phyloP scores from a whole-genome alignment of 495 filamentous ascomycete genomes.

The Lophium mytilinum region DNA sequence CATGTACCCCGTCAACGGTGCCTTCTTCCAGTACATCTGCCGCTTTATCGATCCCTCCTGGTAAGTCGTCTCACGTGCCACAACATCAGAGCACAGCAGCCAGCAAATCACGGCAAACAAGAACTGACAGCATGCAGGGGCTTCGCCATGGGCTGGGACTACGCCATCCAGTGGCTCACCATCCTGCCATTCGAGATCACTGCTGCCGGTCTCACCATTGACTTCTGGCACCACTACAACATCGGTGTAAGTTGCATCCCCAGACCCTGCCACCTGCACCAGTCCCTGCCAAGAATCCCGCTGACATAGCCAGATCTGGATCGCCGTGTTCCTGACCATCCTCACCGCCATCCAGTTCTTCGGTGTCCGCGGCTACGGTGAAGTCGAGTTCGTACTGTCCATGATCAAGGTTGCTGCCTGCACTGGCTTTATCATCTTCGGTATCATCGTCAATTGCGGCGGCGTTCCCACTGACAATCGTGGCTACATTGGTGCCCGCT shows the following conservation, averaged over 20 bases:
- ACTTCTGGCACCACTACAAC: slow-evolving; percentile 47
- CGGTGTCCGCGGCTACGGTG: slow-evolving; percentile 46
- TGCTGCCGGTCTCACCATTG: slow-evolving; percentile 50
- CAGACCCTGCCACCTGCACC: too few species aligned
- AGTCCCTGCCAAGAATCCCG: not conserved
- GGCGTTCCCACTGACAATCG: slow-evolving; percentile 31
- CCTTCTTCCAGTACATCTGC: slow-evolving; percentile 46
- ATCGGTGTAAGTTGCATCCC: slow-evolving; percentile 28
- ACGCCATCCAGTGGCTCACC: slow-evolving; percentile 40
- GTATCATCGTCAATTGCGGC: slow-evolving; percentile 29
- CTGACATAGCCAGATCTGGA: slow-evolving; percentile 31
- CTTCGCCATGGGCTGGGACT: slow-evolving; percentile 47
- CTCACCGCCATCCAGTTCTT: slow-evolving; percentile 40
- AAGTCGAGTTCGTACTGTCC: slow-evolving; percentile 44
- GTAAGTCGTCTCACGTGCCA: slow-evolving; percentile 2
- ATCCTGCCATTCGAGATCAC: slow-evolving; percentile 43
- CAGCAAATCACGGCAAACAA: not conserved
- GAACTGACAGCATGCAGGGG: slow-evolving; percentile 25
- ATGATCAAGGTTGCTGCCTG: slow-evolving; percentile 46
- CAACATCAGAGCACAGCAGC: not conserved
- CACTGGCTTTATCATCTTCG: slow-evolving; percentile 39
- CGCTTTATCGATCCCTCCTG: slow-evolving; percentile 54
- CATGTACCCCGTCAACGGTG: slow-evolving; percentile 60
- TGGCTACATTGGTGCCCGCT: slow-evolving; percentile 36
- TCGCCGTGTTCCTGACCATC: slow-evolving; percentile 39